Base-by-base conservation (phyloP, 257 asterid species). In the Solanum bulbocastanum region DNA sequence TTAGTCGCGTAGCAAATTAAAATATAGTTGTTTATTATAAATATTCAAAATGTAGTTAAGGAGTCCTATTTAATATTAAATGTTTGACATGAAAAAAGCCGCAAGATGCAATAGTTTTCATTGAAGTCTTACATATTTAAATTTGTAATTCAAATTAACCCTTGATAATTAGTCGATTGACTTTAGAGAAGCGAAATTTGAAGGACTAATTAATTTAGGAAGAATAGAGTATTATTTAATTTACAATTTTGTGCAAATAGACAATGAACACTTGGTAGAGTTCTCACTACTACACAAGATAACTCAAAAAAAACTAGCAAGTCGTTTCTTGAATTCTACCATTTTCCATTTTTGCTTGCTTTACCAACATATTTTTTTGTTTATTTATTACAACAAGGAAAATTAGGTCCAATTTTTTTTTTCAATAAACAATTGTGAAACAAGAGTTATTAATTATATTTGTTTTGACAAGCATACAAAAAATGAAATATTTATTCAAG, bases 31-130 rank as follows among this genome's bases (percentile, higher is more conserved):
- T 46, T 46, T 14, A 14, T 5, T 46, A 14, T 46, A 13, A 46
- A 46, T 46, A 46, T 46, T 46, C 20, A 46, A 46, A 46, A 0
- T 46, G 2, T 46, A 46, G 58, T 0, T 46, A 46, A 14, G 4
- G 0, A 2, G 7, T 14, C 0, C 2, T 46, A 16, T 46, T 46
- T 46, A 46, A 46, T 46, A 20, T 0, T 46, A 46, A 46, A 46
- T 46, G 3, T 46, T 46, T 46, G 23, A 14, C 20, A 23, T 62
- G 32, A 62, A 60, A 60, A 60, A 60, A 23, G 3, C 4, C 12
- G 3, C 5, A 23, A 62, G 0, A 23, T n/a, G 32, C 0, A 62
- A 2, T 62, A n/a, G n/a, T 23, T 62, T 62, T 52, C 0, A 0
- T 16, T 52, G 1, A 52, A 0, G 9, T 49, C 22, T 46, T 46